Evolutionary conservation across 169 alveolate genomes (phyloP).

Genomic region (Plasmodium cynomolgi): DNA sequence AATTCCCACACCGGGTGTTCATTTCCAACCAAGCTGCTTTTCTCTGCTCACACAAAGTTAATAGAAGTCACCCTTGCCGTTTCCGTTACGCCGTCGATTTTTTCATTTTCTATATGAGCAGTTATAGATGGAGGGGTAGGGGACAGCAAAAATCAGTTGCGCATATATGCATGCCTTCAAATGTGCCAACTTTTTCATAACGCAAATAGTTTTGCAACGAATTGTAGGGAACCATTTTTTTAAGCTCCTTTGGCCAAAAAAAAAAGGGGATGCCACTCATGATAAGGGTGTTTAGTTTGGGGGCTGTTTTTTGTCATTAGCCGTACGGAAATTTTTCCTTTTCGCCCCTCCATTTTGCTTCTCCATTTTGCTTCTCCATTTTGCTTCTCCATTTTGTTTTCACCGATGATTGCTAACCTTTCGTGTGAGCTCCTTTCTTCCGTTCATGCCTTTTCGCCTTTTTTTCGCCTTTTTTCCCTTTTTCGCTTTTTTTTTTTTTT

Average conservation of each 20-base stretch:
- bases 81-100: background rate
- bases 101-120: background rate
- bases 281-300: background rate
- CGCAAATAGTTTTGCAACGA: background rate
- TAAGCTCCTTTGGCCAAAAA: background rate
- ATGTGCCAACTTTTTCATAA: background rate
- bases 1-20: background rate
- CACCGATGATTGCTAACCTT: background rate
- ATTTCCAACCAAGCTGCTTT: background rate
- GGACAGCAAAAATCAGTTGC: background rate
- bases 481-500: background rate
- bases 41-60: background rate
- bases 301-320: background rate
- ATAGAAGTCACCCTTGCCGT: background rate
- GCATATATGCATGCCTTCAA: background rate
- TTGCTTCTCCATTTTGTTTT: background rate
- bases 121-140: background rate
- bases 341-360: background rate
- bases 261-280: background rate
- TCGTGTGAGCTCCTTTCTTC: background rate
- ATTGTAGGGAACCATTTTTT: background rate
- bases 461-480: background rate
- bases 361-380: too few relatives aligned
- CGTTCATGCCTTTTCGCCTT: background rate
- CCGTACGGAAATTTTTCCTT: background rate